Evolutionary conservation across 2,329 filamentous ascomycete genomes (phyloP).

Genomic region (Xylariaceae sp.): DNA sequence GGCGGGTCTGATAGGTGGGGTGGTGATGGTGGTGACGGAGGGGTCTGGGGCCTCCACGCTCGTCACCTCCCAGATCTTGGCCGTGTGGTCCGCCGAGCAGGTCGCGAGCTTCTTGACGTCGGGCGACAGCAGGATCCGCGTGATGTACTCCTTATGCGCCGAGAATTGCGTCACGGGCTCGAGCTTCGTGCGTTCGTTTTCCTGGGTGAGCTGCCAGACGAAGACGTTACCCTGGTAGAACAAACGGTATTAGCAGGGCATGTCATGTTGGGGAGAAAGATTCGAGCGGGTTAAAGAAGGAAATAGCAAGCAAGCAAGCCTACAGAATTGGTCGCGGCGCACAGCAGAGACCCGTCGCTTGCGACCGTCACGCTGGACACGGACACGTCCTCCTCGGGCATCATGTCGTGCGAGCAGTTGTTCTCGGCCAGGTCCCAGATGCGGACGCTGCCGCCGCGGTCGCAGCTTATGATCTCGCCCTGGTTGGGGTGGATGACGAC

Average conservation of each 20-base stretch:
- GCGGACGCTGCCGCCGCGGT: conserved; percentile 86
- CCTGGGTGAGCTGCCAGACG: conserved; percentile 91
- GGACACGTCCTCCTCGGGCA: conserved; percentile 92
- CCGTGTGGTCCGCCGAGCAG: conserved; percentile 89
- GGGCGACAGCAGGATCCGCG: conserved; percentile 85
- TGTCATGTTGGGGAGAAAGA: no score
- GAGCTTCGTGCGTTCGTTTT: conserved; percentile 78
- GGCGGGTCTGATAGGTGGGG: conserved; percentile 16
- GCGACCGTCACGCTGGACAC: conserved; percentile 95
- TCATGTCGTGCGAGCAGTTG: conserved; percentile 93
- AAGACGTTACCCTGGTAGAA: conserved; percentile 82
- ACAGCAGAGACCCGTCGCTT: conserved; percentile 88
- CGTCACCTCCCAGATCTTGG: conserved; percentile 91
- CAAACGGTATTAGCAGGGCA: no score
- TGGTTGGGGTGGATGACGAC: conserved; percentile 99
- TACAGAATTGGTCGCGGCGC: conserved; percentile 90
- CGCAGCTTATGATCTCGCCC: conserved; percentile 95
- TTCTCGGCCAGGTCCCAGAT: conserved; percentile 98
- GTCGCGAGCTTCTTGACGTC: conserved; percentile 94
- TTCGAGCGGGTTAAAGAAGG: no score
- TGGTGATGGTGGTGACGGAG: conserved; percentile 6
- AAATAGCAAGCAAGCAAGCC: conserved; percentile 26
- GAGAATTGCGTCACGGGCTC: conserved; percentile 86
- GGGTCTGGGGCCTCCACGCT: conserved; percentile 59
- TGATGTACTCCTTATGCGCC: conserved; percentile 91